Conservation (phyloP, 441 rosid species). For the Euphorbia celastroides region DNA sequence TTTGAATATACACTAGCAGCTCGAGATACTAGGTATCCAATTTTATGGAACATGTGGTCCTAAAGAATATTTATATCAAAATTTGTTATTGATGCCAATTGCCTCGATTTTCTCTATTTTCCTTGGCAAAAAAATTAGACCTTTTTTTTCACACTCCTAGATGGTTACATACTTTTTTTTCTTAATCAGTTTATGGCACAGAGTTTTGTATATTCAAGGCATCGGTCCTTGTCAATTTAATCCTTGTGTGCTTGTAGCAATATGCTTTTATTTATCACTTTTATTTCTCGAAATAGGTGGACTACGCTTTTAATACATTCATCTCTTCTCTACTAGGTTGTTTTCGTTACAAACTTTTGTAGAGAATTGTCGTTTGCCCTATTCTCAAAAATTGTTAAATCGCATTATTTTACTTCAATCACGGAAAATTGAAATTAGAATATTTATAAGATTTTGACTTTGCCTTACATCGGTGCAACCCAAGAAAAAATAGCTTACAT, state of each 20-base stretch:
- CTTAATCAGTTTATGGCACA: neutral
- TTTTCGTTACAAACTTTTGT: too few relatives aligned
- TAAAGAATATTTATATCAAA: neutral
- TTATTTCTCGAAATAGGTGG: conserved; percentile 1
- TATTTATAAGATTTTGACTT: too few relatives aligned
- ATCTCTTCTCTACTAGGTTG: too few relatives aligned
- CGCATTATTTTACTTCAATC: too few relatives aligned
- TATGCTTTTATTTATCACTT: neutral
- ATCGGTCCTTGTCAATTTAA: neutral
- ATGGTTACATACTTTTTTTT: neutral
- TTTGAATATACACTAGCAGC: neutral
- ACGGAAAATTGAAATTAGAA: too few relatives aligned
- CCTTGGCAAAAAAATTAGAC: neutral
- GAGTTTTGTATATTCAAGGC: neutral
- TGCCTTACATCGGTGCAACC: too few relatives aligned
- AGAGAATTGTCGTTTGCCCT: too few relatives aligned
- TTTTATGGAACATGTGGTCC: neutral
- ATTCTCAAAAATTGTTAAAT: too few relatives aligned
- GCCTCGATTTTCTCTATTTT: neutral
- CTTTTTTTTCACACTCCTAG: neutral
- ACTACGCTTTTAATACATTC: neutral
- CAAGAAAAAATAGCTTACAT: too few relatives aligned
- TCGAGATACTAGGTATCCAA: neutral
- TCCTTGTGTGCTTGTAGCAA: neutral
- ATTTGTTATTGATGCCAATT: neutral